phyloP scores from a whole-genome alignment of 23 red algal genomes.

The Gracilaria gracilis region DNA sequence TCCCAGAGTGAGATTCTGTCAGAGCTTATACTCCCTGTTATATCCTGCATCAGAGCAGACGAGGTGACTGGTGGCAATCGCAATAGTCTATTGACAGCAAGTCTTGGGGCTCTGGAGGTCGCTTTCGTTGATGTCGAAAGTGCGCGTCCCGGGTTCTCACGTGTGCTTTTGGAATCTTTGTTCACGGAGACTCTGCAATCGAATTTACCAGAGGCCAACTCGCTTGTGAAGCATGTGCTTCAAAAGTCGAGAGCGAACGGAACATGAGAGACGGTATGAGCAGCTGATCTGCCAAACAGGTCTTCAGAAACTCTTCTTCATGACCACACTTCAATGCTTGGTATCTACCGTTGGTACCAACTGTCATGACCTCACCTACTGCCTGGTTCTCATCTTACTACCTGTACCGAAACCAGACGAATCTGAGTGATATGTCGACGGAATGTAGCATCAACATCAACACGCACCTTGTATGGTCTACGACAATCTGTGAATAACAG shows the following conservation, averaged over 20 bases:
- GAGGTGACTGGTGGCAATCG: slow-evolving; percentile 51
- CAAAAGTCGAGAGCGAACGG: slow-evolving; percentile 10
- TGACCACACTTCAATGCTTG: not conserved
- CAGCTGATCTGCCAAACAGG: not conserved
- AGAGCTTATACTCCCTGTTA: slow-evolving; percentile 70
- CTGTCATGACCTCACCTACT: not conserved
- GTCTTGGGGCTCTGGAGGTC: slow-evolving; percentile 70
- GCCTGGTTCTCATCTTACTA: not conserved
- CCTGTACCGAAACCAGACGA: not conserved
- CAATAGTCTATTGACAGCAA: slow-evolving; percentile 45
- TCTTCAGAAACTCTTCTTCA: not conserved
- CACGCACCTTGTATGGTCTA: not conserved
- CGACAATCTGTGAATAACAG: not conserved
- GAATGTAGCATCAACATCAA: not conserved
- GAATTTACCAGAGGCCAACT: not conserved
- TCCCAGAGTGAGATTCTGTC: slow-evolving; percentile 57
- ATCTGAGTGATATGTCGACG: not conserved
- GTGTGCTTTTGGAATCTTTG: slow-evolving; percentile 53
- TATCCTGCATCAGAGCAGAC: slow-evolving; percentile 68
- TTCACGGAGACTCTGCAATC: slow-evolving; percentile 57
- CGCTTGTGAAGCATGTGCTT: slow-evolving; percentile 32
- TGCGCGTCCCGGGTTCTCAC: slow-evolving; percentile 46
- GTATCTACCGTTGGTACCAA: not conserved
- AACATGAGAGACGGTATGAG: not conserved
- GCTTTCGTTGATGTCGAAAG: slow-evolving; percentile 71